phyloP scores from a whole-genome alignment of 352 stramenopile genomes.

The Phytophthora pistaciae region DNA sequence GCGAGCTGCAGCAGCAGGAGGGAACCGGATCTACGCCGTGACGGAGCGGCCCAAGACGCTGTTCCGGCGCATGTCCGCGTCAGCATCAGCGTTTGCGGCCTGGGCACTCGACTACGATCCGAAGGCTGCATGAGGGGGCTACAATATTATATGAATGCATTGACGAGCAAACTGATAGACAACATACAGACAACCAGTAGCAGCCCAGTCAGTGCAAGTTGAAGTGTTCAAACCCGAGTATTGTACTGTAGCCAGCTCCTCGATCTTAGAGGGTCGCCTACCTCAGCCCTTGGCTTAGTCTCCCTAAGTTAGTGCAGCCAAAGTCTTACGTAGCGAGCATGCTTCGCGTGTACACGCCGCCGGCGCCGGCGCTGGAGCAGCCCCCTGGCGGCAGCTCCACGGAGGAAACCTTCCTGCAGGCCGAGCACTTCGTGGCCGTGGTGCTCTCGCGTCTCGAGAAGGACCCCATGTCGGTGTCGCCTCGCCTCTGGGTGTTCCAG shows the following conservation, averaged over 20 bases:
- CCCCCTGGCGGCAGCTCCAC: constrained; percentile 27
- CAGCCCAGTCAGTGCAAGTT: no score
- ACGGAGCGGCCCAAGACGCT: constrained; percentile 37
- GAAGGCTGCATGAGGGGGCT: constrained; percentile 54
- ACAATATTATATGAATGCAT: constrained; percentile 32
- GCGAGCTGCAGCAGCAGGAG: constrained; percentile 9
- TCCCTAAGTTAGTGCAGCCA: not conserved
- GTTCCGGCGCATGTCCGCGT: constrained; percentile 37
- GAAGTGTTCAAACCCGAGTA: no score
- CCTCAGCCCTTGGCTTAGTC: not conserved
- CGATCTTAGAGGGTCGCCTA: constrained; percentile 19
- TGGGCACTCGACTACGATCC: constrained; percentile 5
- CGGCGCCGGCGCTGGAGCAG: constrained; percentile 3
- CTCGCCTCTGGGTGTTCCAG: constrained; percentile 57
- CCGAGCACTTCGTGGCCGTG: constrained; percentile 64
- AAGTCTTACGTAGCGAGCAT: constrained; percentile 19
- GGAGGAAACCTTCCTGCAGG: constrained; percentile 47
- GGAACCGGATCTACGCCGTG: constrained; percentile 39
- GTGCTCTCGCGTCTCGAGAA: constrained; percentile 64
- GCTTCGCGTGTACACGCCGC: constrained; percentile 18
- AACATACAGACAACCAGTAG: constrained; percentile 1
- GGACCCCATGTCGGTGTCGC: constrained; percentile 57
- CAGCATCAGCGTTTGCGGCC: constrained; percentile 36
- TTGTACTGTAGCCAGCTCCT: not conserved
- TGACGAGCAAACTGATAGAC: not conserved